Conservation (phyloP, 1,284 basidiomycete species). For the Xerocomus amazonicus region DNA sequence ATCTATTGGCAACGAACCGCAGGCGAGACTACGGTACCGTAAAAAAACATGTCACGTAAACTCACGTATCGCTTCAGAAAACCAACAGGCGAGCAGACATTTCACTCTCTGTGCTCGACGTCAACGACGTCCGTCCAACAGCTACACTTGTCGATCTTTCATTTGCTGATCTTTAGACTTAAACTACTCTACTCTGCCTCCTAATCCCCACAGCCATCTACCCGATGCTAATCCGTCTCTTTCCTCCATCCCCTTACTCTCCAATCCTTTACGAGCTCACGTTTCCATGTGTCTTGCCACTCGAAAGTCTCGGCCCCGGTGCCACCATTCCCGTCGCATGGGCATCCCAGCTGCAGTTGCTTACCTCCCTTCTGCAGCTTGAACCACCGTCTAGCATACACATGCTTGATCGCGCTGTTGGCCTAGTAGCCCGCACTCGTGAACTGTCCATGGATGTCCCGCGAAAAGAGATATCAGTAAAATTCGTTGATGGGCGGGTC, state of each 20-base stretch:
- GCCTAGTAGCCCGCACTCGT: slow-evolving; percentile 50
- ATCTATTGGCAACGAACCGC: background rate
- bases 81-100: slow-evolving; percentile 18
- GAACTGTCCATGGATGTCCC: slow-evolving; percentile 60
- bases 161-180: slow-evolving; percentile 13
- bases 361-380: slow-evolving; percentile 50
- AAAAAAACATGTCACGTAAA: slow-evolving; percentile 29
- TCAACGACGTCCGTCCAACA: slow-evolving; percentile 26
- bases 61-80: slow-evolving; percentile 32
- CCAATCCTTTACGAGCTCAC: slow-evolving; percentile 70
- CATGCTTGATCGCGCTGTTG: slow-evolving; percentile 62
- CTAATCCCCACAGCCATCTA: slow-evolving; percentile 22
- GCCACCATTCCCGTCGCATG: slow-evolving; percentile 48
- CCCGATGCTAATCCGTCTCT: slow-evolving; percentile 67
- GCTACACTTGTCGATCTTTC: slow-evolving; percentile 4
- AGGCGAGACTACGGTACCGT: slow-evolving; percentile 2
- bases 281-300: slow-evolving; percentile 53
- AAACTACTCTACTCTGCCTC: slow-evolving; percentile 18
- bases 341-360: slow-evolving; percentile 51
- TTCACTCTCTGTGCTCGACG: slow-evolving; percentile 27
- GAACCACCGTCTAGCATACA: slow-evolving; percentile 55
- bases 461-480: slow-evolving; percentile 43
- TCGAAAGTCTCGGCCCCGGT: slow-evolving; percentile 36
- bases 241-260: slow-evolving; percentile 51
- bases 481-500: slow-evolving; percentile 53